Percentiles rank a stretch among this genome's conserved stretches.
Conservation (phyloP, 2,329 filamentous ascomycete genomes). For the Chaetomium olivaceum region DNA sequence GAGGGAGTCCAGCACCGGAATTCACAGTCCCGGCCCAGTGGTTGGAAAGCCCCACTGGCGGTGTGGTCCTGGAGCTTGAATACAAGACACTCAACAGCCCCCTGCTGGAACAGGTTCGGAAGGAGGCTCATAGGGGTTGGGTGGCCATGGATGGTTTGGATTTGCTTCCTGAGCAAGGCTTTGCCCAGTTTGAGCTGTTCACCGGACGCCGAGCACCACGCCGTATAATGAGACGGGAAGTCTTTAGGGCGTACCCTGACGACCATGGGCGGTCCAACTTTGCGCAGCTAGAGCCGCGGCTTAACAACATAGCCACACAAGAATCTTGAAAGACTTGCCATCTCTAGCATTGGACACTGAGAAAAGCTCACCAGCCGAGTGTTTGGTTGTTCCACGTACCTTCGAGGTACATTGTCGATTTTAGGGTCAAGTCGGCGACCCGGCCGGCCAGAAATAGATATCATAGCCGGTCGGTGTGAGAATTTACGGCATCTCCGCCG, state of each 20-base stretch:
- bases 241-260: constrained; percentile 50
- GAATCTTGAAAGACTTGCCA: constrained; percentile 38
- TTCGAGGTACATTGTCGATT: not conserved
- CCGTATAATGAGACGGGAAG: constrained; percentile 68
- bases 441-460: not conserved
- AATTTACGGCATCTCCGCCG: not conserved
- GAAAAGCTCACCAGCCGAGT: not conserved
- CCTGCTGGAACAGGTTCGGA: constrained; percentile 66
- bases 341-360: not conserved
- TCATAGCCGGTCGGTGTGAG: not conserved
- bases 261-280: constrained; percentile 45
- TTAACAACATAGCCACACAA: constrained; percentile 45
- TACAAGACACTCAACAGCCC: constrained; percentile 75
- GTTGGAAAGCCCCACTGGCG: constrained; percentile 71
- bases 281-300: constrained; percentile 44
- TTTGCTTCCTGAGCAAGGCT: constrained; percentile 74
- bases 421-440: not conserved
- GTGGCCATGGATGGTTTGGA: constrained; percentile 75
- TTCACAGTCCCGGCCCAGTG: constrained; percentile 69
- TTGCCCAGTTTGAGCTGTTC: constrained; percentile 80
- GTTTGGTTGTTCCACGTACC: not conserved
- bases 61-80: constrained; percentile 72
- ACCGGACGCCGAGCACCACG: constrained; percentile 71
- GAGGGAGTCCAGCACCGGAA: constrained; percentile 64
- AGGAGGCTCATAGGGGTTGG: constrained; percentile 63